Evolutionary conservation across 1,284 basidiomycete species (phyloP), one percentile per base, ranked within the genome.

Genomic region (Naganishia sp.): DNA sequence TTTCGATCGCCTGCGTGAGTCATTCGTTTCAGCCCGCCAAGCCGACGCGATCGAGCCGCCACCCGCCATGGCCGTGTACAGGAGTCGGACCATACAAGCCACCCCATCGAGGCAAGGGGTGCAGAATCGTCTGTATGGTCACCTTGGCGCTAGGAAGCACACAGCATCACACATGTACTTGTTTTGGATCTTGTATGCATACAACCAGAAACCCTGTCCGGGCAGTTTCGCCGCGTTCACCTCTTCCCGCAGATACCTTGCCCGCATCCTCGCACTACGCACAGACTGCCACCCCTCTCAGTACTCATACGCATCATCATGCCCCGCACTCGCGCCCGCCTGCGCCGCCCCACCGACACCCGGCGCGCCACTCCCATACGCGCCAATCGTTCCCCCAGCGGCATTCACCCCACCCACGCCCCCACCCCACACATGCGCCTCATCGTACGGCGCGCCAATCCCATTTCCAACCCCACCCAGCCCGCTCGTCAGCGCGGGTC

Each of bases 371-470:
- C 39, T 25, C 5, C 59, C 59, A 52, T 50, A 36, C n/a, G 59
- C 59, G 28, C 59, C 59, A 15, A 61, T 50, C 28, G 59, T 15
- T 4, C 59, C 59, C 2, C 59, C 59, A 7, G 59, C 59, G 25
- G 59, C 59, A 52, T 61, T 61, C 16, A 25, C 59, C 10, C 59
- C 59, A 13, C 59, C 28, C 48, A 52, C 50, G 1, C 59, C 59
- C 7, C 59, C 59, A 9, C 59, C 59, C 59, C 59, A 61, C 0
- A 48, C 28, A 43, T 61, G 59, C 23, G 49, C 39, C 39, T 61
- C 59, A 43, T 61, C 59, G n/a, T 61, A 61, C 15, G 59, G 59
- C 48, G 59, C 59, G n/a, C 59, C 59, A 13, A 61, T 52, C 21
- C 59, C 59, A 43, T 28, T 44, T 28, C 59, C 59, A 0, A 43